Conservation (phyloP, 2,329 filamentous ascomycete species). For the Colletotrichum neosansevieriae region DNA sequence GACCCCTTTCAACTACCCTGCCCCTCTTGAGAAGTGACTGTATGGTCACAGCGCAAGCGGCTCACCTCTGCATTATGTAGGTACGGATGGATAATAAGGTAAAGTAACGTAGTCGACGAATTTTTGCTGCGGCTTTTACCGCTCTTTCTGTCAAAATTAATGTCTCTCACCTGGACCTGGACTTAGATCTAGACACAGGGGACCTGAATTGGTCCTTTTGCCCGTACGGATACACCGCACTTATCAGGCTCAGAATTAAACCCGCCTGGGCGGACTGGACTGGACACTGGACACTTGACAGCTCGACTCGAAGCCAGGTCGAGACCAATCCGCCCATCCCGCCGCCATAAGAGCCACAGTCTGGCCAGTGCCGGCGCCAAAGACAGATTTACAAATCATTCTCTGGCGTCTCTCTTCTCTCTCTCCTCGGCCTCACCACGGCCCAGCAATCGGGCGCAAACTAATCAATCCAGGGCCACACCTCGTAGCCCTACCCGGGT, state of each 20-base stretch:
- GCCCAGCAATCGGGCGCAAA: background rate
- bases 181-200: background rate
- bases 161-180: background rate
- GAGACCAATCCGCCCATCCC: slow-evolving; percentile 11
- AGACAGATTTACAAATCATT: slow-evolving; percentile 15
- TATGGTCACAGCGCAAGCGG: background rate
- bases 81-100: background rate
- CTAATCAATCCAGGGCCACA: background rate
- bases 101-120: background rate
- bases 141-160: background rate
- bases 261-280: background rate
- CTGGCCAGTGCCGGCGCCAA: slow-evolving; percentile 17
- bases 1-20: background rate
- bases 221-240: slow-evolving; percentile 8
- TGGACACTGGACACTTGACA: background rate
- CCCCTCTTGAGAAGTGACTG: background rate
- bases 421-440: background rate
- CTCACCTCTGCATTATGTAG: background rate
- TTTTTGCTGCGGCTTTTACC: slow-evolving; percentile 3
- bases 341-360: background rate
- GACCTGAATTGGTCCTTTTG: background rate
- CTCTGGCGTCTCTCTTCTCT: background rate
- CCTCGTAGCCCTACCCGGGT: background rate
- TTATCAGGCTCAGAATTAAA: slow-evolving; percentile 1
- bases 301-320: background rate